phyloP scores from a whole-genome alignment of 495 filamentous ascomycete genomes.

The Talaromyces proteolyticus region DNA sequence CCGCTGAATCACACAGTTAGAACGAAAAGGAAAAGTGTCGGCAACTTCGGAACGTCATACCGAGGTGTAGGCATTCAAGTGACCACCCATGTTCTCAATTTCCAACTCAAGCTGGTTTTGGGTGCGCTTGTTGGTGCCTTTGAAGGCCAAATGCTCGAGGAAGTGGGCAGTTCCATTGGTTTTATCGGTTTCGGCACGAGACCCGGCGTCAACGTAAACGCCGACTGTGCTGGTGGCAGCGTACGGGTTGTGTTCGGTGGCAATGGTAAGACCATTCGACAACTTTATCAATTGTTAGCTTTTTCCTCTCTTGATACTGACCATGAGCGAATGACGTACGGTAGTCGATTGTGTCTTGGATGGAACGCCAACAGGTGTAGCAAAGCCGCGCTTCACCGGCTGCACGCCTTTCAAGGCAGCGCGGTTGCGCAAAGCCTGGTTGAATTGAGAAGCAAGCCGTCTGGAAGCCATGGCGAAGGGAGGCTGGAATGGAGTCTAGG shows the following conservation, averaged over 20 bases:
- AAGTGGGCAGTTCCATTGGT: slow-evolving; percentile 99
- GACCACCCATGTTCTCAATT: slow-evolving; percentile 99
- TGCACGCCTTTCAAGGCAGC: slow-evolving; percentile 66
- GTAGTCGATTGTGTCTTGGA: slow-evolving; percentile 90
- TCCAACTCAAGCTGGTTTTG: slow-evolving; percentile 98
- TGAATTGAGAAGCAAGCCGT: slow-evolving; percentile 83
- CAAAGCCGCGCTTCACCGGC: slow-evolving; percentile 74
- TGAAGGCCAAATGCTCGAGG: slow-evolving; percentile 99
- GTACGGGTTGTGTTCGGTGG: slow-evolving; percentile 96
- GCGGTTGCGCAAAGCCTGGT: slow-evolving; percentile 79
- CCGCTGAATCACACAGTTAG: slow-evolving; percentile 54
- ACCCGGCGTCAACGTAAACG: slow-evolving; percentile 98
- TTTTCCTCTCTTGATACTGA: neutral
- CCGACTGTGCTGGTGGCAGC: slow-evolving; percentile 98
- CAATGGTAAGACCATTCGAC: slow-evolving; percentile 61
- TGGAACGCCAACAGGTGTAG: slow-evolving; percentile 69
- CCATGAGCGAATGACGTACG: slow-evolving; percentile 31
- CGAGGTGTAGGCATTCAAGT: slow-evolving; percentile 99
- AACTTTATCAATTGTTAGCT: slow-evolving; percentile 1
- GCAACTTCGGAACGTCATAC: slow-evolving; percentile 48
- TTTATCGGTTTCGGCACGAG: slow-evolving; percentile 94
- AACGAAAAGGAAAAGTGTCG: neutral
- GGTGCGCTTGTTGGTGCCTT: slow-evolving; percentile 90
- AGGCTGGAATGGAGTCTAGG: slow-evolving; percentile 7
- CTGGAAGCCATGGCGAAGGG: slow-evolving; percentile 78